Base-by-base conservation (phyloP, 495 filamentous ascomycete species). In the Talaromyces ruber region DNA sequence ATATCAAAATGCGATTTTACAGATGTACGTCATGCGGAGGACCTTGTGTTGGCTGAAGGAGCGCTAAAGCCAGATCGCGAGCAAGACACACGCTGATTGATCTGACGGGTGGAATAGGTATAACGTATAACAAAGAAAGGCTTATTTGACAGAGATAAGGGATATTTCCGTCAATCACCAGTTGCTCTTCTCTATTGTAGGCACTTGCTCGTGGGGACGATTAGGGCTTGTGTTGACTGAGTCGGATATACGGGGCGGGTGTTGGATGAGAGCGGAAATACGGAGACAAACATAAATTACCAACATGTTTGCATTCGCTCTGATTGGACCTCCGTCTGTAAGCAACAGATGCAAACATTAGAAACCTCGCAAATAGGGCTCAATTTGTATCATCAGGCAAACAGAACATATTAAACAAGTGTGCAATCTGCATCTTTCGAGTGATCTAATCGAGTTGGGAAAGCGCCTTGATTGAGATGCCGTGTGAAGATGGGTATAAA, bases 281-380 rank as follows among this genome's bases (percentile, higher is more conserved):
- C 26, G 22, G 5, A 26, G 18, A 47, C 43, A 21, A 21, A 47
- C 6, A n/a, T 6, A 1, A 43, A 32, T 9, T 9, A 43, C 16
- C 39, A 43, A 18, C 51, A 54, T 54, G 51, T 54, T 54, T 54
- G 51, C 51, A 54, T 54, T 54, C 51, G 3, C n/a, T 54, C 51
- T 54, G 26, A 54, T 54, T 54, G 51, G 51, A 22, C n/a, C 9
- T 7, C 11, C 16, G 12, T 24, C 3, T 54, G 24, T 54, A 22
- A 54, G 8, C 2, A 54, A 28, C 24, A 16, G 25, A 25, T 53
- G 51, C 24, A 54, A 54, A 54, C 51, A 53, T 53, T 22, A 45
- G 6, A 18, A 45, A 45, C 39, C 6, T 21, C n/a, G 21, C 43
- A 47, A 47, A 47, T 11, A 47, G 6, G 5, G 12, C 12, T 16